Evolutionary conservation across 1,284 basidiomycete genomes (phyloP), one percentile per base, ranked within the genome.

Genomic region (Takashimella koratensis): DNA sequence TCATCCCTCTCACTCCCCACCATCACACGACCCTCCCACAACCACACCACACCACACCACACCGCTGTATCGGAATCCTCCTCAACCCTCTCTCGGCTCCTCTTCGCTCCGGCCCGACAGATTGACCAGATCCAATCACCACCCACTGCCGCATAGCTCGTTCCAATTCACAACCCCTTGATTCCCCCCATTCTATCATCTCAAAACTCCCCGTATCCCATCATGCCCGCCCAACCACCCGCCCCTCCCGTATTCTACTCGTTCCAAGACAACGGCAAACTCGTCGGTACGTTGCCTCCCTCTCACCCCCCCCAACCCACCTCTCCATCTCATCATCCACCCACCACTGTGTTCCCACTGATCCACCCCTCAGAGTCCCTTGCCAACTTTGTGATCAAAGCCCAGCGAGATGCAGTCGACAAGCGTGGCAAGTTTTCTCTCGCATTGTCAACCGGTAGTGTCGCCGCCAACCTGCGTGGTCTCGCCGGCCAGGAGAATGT

Each of bases 381-480:
- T 58, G 90, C 93, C 11, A 78, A 83, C 53, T 98, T 96, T 73
- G 84, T 98, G 45, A 72, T 93, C 69, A 90, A 89, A 66, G 88
- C 90, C 0, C 96, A 98, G 80, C 87, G 86, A 63, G 93, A 97
- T 52, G 86, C 95, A 27, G 82, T 98, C 64, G 85, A 88, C 68
- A 93, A 91, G 79, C 86, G 91, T 74, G 88, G 87, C 69, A 86
- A 86, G 67, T 99, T 99, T 79, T 90, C 91, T 45, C 73, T 99
- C 67, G 96, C 95, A 49, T 80, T 98, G 63, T 97, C 93, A 3
- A 93, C 96, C 36, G 95, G 96, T 5, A 91, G 88, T 4, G 82
- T 98, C 43, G 92, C 95, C 39, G 87, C 87, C 67, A 87, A 89
- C 75, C 83, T 99, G 62, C 79, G 79, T 62, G 85, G 84, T 49